These are phyloP conservation scores for Pseudonitzschia pungens DNA, from an alignment of 108 stramenopile genomes.

Conservation along the genomic window DNA sequence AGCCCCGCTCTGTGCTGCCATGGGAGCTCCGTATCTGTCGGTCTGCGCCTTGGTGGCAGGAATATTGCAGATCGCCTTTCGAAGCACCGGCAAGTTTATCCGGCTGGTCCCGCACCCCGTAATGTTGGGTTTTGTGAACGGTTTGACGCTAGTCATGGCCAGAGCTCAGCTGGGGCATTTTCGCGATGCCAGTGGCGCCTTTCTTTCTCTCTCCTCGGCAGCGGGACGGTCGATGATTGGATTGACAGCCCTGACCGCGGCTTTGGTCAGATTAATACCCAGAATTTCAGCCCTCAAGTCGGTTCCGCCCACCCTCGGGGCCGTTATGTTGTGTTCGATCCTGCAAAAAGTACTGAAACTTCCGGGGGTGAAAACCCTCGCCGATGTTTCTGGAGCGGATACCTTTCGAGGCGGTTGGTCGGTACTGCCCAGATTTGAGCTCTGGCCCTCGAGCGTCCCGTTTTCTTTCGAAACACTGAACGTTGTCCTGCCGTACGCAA, in stretches of 20 bases:
- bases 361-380: conserved; percentile 60
- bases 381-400: conserved; percentile 52
- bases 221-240: conserved; percentile 56
- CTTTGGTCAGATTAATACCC: conserved; percentile 61
- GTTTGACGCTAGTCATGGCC: conserved; percentile 88
- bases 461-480: conserved; percentile 51
- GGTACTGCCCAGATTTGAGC: conserved; percentile 46
- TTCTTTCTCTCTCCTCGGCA: conserved; percentile 35
- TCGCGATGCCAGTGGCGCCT: conserved; percentile 41
- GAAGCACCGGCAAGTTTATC: conserved; percentile 75
- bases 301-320: conserved; percentile 68
- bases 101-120: conserved; percentile 86
- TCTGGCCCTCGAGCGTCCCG: conserved; percentile 54
- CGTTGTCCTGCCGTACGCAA: conserved; percentile 63
- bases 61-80: conserved; percentile 61
- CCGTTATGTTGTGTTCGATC: conserved; percentile 48
- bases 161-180: conserved; percentile 85
- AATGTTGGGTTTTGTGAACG: conserved; percentile 93
- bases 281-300: conserved; percentile 41
- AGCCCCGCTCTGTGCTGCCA: conserved; percentile 62
- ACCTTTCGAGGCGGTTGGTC: conserved; percentile 72
- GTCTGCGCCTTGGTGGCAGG: conserved; percentile 82
- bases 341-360: conserved; percentile 46
- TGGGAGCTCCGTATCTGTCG: conserved; percentile 76
- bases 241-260: conserved; percentile 60